Conservation (phyloP, 306 rosid species). For the Rosa lucieae region DNA sequence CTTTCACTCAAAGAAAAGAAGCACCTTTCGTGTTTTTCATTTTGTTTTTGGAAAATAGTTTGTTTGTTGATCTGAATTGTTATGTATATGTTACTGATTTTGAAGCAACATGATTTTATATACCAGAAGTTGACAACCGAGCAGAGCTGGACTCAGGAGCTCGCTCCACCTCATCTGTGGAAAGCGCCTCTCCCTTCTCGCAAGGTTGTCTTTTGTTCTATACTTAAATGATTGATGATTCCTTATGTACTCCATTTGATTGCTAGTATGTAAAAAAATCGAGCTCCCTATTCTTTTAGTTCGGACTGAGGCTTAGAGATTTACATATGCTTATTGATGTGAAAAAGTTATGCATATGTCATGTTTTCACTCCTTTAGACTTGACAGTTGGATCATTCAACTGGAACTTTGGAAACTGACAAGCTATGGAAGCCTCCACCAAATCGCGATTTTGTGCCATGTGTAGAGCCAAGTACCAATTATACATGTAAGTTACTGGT, state of each 20-base stretch:
- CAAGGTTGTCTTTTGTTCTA: constrained; percentile 56
- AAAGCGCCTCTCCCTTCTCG: constrained; percentile 58
- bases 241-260: neutral
- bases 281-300: neutral
- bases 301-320: constrained; percentile 5
- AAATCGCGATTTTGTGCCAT: constrained; percentile 64
- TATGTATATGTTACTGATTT: constrained; percentile 16
- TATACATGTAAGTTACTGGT: constrained; percentile 51
- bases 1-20: neutral
- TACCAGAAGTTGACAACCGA: constrained; percentile 49
- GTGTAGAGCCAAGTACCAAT: constrained; percentile 60
- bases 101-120: constrained; percentile 52
- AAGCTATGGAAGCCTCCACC: constrained; percentile 89
- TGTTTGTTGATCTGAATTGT: constrained; percentile 17
- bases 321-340: constrained; percentile 24
- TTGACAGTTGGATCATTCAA: constrained; percentile 55
- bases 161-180: constrained; percentile 58
- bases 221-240: neutral
- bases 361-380: constrained; percentile 49
- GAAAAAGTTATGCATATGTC: constrained; percentile 43
- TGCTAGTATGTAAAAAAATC: neutral
- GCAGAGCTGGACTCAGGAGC: constrained; percentile 84
- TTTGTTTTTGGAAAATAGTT: constrained; percentile 7
- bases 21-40: neutral
- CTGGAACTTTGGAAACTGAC: constrained; percentile 44